Evolutionary conservation across 306 rosid species (phyloP).

Genomic region (Hippophae gyantsensis): DNA sequence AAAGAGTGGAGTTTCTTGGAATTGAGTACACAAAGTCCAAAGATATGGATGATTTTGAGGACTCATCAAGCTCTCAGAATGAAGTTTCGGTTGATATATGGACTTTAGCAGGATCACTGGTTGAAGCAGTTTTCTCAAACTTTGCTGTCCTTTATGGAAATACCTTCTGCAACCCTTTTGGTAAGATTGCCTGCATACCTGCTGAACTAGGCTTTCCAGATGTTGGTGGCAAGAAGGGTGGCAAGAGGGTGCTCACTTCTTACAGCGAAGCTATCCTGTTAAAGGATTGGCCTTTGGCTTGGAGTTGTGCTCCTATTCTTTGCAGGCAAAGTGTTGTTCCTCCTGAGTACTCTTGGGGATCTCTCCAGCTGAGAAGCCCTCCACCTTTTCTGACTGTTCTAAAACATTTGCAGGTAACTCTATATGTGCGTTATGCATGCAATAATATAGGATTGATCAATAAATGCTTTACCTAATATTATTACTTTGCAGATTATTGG

Average conservation of each 20-base stretch:
- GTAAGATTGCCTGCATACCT: constrained; percentile 78
- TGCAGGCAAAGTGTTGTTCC: constrained; percentile 56
- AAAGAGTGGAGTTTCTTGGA: constrained; percentile 83
- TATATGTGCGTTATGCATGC: constrained; percentile 10
- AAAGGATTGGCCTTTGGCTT: constrained; percentile 92
- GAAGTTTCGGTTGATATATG: constrained; percentile 79
- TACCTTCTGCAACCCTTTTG: constrained; percentile 76
- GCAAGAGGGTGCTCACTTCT: constrained; percentile 83
- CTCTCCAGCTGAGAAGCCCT: constrained; percentile 78
- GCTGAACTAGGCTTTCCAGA: constrained; percentile 85
- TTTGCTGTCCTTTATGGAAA: constrained; percentile 77
- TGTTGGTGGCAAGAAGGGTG: constrained; percentile 47
- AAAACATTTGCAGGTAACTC: constrained; percentile 77
- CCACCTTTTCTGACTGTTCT: constrained; percentile 68
- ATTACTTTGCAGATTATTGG: constrained; percentile 51
- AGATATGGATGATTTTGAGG: constrained; percentile 69
- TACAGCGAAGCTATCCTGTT: constrained; percentile 70
- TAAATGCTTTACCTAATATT: constrained; percentile 18
- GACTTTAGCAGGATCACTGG: constrained; percentile 78
- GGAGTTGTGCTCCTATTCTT: constrained; percentile 93
- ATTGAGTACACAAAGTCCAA: constrained; percentile 58
- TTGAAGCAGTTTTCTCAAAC: constrained; percentile 75
- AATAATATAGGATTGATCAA: constrained; percentile 11
- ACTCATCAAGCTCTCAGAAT: constrained; percentile 30
- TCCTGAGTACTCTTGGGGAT: constrained; percentile 91